Percentiles rank a stretch among this genome's conserved stretches.
These are phyloP conservation scores for Rosa chinensis DNA, from an alignment of 306 rosid species.

Conservation along the genomic window DNA sequence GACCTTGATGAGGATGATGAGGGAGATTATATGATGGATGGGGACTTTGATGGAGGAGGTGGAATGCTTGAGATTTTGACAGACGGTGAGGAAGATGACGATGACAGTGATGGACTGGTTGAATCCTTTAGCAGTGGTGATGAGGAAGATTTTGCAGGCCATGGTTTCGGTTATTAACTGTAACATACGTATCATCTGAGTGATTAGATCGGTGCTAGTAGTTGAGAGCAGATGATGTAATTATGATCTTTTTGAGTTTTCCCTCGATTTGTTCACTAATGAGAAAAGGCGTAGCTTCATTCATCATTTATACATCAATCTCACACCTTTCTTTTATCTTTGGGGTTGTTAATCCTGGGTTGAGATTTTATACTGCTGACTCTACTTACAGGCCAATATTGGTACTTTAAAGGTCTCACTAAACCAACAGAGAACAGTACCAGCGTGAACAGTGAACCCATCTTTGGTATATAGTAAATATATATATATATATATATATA, in stretches of 20 bases:
- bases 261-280: constrained; percentile 24
- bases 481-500: too few species aligned
- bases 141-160: constrained; percentile 60
- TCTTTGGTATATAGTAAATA: too few species aligned
- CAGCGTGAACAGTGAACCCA: too few species aligned
- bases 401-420: too few species aligned
- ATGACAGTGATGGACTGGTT: constrained; percentile 62
- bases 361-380: too few species aligned
- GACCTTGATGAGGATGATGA: constrained; percentile 63
- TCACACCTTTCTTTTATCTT: not conserved
- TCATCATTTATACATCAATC: not conserved
- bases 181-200: not conserved
- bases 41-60: constrained; percentile 63
- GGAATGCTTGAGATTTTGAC: constrained; percentile 65
- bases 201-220: not conserved
- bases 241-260: constrained; percentile 29
- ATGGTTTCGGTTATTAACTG: constrained; percentile 62
- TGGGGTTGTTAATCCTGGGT: too few species aligned
- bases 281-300: not conserved
- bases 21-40: constrained; percentile 71
- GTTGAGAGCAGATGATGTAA: constrained; percentile 39
- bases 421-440: too few species aligned
- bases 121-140: constrained; percentile 74
- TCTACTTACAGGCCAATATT: too few species aligned
- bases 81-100: constrained; percentile 79